Base-by-base conservation (phyloP, 352 stramenopile species). In the Phytopythium helicoides region DNA sequence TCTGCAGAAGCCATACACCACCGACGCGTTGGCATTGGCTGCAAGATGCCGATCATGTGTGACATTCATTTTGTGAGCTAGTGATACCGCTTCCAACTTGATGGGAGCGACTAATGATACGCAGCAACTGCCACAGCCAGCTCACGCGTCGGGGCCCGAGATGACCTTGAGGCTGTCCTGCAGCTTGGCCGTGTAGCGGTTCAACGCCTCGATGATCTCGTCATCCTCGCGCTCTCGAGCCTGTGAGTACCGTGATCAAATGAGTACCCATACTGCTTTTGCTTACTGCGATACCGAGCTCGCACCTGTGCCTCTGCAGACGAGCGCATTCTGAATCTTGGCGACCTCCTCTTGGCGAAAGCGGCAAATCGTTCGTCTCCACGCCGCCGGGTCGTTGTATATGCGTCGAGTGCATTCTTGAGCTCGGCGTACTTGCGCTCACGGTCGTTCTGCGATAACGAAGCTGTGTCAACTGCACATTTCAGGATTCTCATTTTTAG, bases 101-200 rank as follows among this genome's bases (percentile, higher is more conserved):
- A n/a, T n/a, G n/a, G n/a, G n/a, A n/a, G n/a, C n/a, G n/a, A n/a
- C n/a, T n/a, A n/a, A n/a, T n/a, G n/a, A n/a, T n/a, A n/a, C n/a
- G n/a, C n/a, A n/a, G n/a, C n/a, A n/a, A n/a, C n/a, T n/a, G n/a
- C n/a, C n/a, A n/a, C n/a, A n/a, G n/a, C n/a, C 28, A 33, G 28
- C 15, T 26, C 65, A 92, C 3, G 75, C 76, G 47, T 93, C 82
- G 10, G 85, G 83, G 42, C 80, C 87, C 33, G 89, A 95, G 63
- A 96, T 95, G 61, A 97, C 83, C 47, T 94, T 94, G 58, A 98
- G 84, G 63, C 86, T 97, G 46, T 92, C 81, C 63, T 98, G 92
- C 10, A 98, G 60, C 71, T 98, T 96, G 52, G 87, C 72, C 0
- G 92, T 97, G 68, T 97, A 98, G 35, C 86, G 63, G 64, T 97